Evolutionary conservation across 2,329 filamentous ascomycete species (phyloP), one percentile per base, ranked within the genome.

Genomic region (Talaromyces sp.): DNA sequence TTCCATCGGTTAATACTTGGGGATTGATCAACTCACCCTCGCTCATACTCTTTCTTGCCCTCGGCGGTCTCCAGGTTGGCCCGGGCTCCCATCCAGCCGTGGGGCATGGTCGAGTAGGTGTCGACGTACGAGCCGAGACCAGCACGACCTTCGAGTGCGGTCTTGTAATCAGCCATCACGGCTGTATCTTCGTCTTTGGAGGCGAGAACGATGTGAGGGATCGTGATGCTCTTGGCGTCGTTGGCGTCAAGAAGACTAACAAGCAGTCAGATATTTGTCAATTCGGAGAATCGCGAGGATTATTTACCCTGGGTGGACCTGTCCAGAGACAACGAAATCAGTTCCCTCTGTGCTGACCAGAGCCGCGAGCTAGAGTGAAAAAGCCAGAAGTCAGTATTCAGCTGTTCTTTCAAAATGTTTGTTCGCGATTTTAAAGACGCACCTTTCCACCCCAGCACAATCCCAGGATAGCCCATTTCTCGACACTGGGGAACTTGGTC

Each of bases 361-460:
- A 14, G 76, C 74, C 3, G 72, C 72, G 3, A 80, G 63, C 69
- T 78, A n/a, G n/a, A 31, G 5, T 1, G n/a, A 14, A 8, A 32
- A 11, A 35, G 10, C 6, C 14, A 55, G 38, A 53, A 2, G 17
- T 48, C 24, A 9, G 54, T 19, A 54, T 32, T 24, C 19, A 11
- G 5, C 9, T 12, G 19, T 46, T 46, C 43, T 17, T 8, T 61
- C 57, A 21, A 17, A 24, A 17, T 0, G 8, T n/a, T 56, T 12
- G 9, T 38, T 31, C 51, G 3, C 3, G n/a, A 24, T 6, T 14
- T 46, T 1, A 14, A 14, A 24, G 43, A 24, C 81, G 80, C 9
- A 88, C 83, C 76, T 90, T 90, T 65, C 86, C 87, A 64, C 88
- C 88, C 87, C 86, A 90, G 78, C 88, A 90, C 73, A 82, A 83